Conservation (phyloP, 257 asterid genomes). For the Vinca minor region DNA sequence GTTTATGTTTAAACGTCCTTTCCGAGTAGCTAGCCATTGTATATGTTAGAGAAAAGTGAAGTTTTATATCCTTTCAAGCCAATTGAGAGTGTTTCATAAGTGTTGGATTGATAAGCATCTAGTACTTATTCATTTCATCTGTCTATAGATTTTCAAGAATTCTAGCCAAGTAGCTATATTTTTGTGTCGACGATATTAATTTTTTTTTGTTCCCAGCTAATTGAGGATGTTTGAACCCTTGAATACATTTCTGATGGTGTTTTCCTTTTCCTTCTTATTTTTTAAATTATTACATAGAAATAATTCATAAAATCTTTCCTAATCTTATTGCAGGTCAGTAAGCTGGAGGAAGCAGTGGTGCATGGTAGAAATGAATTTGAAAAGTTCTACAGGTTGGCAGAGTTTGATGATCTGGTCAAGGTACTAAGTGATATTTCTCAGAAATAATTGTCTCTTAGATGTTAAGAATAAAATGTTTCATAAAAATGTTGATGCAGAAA, state of each 20-base stretch:
- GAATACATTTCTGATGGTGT: neutral
- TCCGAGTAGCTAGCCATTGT: neutral
- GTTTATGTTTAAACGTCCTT: neutral
- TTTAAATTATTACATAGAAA: neutral
- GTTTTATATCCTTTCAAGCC: neutral
- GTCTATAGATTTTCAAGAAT: neutral
- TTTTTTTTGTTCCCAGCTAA: neutral
- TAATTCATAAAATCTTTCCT: neutral
- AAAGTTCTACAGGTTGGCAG: conserved; percentile 49
- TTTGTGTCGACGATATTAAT: no score
- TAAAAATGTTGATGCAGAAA: neutral
- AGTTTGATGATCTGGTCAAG: conserved; percentile 62
- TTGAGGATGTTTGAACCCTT: neutral
- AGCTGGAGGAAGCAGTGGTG: conserved; percentile 60
- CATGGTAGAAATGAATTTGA: conserved; percentile 63
- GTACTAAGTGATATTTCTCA: conserved; percentile 23
- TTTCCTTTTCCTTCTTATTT: neutral
- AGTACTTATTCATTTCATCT: no score
- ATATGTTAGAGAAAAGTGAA: neutral
- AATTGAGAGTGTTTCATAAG: neutral
- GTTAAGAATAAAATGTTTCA: neutral
- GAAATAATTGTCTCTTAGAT: neutral
- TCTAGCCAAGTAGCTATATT: neutral
- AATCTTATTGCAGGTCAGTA: conserved; percentile 39
- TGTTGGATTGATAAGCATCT: no score